Percentiles rank a stretch among this genome's conserved stretches.
Conservation (phyloP, 2,329 filamentous ascomycete species). For the Trichoderma atrobrunneum region DNA sequence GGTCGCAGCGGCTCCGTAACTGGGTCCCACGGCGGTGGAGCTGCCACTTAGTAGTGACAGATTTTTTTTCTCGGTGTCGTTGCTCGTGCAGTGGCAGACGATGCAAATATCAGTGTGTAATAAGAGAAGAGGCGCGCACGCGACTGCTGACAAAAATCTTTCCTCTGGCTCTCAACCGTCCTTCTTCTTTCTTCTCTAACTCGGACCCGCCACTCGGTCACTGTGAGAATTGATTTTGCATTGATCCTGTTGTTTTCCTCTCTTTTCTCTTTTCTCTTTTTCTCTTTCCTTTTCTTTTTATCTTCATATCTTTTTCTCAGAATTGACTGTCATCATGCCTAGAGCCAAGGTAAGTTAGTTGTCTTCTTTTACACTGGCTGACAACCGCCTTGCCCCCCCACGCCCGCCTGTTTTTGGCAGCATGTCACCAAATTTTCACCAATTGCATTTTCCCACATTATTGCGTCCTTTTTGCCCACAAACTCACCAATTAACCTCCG, state of each 20-base stretch:
- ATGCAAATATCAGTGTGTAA: neutral
- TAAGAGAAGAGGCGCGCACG: slow-evolving; percentile 2
- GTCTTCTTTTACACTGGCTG: neutral
- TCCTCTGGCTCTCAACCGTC: neutral
- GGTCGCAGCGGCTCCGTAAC: slow-evolving; percentile 16
- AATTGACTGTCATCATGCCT: slow-evolving; percentile 21
- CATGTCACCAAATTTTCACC: slow-evolving; percentile 18
- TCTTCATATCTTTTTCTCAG: neutral
- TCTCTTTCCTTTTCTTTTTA: too few relatives aligned
- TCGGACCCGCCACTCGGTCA: neutral
- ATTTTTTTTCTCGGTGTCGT: slow-evolving; percentile 4
- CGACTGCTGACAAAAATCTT: slow-evolving; percentile 18
- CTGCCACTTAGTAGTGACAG: slow-evolving; percentile 8
- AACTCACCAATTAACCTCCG: neutral
- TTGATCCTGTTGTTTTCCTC: neutral
- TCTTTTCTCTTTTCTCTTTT: neutral
- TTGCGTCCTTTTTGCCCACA: neutral
- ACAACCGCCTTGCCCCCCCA: neutral
- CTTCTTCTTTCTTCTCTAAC: neutral
- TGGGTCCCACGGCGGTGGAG: slow-evolving; percentile 14
- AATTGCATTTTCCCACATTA: neutral
- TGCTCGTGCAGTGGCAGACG: neutral
- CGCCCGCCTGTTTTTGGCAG: slow-evolving; percentile 1
- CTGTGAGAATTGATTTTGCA: neutral
- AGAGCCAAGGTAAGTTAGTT: slow-evolving; percentile 24